phyloP scores from a whole-genome alignment of 257 asterid genomes.

The Pogostemon cablin region DNA sequence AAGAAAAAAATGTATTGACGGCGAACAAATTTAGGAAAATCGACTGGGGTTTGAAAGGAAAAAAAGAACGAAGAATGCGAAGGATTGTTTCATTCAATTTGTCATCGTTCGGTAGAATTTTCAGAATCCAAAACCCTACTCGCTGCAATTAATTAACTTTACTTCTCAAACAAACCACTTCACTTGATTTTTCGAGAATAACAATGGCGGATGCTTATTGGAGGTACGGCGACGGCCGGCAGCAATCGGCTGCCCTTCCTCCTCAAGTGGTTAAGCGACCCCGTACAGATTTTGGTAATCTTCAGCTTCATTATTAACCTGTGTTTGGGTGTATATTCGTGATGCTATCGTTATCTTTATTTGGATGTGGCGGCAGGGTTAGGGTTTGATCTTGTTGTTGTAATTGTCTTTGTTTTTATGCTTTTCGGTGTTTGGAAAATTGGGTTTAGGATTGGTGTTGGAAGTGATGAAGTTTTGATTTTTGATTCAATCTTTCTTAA shows the following conservation, averaged over 20 bases:
- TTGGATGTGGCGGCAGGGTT: slow-evolving; percentile 13
- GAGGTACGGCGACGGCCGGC: slow-evolving; percentile 65
- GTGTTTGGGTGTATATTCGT: not conserved
- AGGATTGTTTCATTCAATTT: not conserved
- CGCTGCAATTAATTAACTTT: not conserved
- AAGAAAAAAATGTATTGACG: too few relatives aligned
- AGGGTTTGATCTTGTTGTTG: slow-evolving; percentile 23
- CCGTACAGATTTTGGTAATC: slow-evolving; percentile 66
- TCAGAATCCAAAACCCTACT: slow-evolving; percentile 40
- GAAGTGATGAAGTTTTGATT: not conserved
- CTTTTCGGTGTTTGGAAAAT: not conserved
- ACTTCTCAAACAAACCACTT: not conserved
- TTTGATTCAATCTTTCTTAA: slow-evolving; percentile 1
- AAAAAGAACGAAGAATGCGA: too few relatives aligned
- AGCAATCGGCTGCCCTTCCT: slow-evolving; percentile 51
- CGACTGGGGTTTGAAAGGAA: too few relatives aligned
- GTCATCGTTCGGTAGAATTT: not conserved
- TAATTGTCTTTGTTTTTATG: not conserved
- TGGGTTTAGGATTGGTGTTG: slow-evolving; percentile 28
- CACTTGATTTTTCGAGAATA: not conserved
- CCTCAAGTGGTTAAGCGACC: slow-evolving; percentile 67
- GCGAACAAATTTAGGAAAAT: too few relatives aligned
- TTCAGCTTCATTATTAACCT: not conserved
- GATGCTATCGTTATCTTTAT: not conserved
- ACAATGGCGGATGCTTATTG: slow-evolving; percentile 76